These are phyloP conservation scores for Casuarina equisetifolia DNA, from an alignment of 306 rosid species.

Conservation along the genomic window DNA sequence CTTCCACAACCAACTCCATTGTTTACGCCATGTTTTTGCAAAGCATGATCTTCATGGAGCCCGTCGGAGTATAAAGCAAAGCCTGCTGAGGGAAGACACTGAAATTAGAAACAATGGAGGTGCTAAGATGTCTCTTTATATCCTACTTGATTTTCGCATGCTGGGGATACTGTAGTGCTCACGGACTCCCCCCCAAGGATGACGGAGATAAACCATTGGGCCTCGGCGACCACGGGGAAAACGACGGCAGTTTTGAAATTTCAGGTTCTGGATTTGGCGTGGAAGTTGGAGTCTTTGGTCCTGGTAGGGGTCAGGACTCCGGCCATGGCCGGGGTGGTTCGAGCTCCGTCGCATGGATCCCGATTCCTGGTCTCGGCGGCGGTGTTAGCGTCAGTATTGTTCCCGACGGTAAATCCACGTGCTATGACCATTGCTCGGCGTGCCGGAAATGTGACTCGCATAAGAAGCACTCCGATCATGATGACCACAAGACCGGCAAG, in stretches of 20 bases:
- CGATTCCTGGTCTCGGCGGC: background rate
- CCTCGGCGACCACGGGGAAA: background rate
- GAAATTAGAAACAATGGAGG: constrained; percentile 13
- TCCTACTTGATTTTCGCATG: constrained; percentile 7
- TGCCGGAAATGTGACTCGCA: constrained; percentile 3
- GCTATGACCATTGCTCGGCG: background rate
- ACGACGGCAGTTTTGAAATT: background rate
- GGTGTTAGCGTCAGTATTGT: background rate
- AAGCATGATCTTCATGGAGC: constrained; percentile 5
- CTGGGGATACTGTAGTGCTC: constrained; percentile 20
- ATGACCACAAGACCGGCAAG: background rate
- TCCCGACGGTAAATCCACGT: background rate
- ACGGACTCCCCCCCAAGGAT: background rate
- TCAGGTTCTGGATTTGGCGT: background rate
- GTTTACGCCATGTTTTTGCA: background rate
- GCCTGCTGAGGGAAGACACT: background rate
- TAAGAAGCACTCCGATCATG: constrained; percentile 2
- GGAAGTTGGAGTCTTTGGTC: background rate
- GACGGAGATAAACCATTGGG: background rate
- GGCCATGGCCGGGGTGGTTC: background rate
- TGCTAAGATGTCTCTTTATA: background rate
- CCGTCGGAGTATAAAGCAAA: background rate
- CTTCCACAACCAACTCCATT: constrained; percentile 5
- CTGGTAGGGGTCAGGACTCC: background rate
- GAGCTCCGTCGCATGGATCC: constrained; percentile 4